Percentiles rank a stretch among this genome's conserved stretches.
These are phyloP conservation scores for Solanum chilense DNA, from an alignment of 257 asterid genomes.

Conservation along the genomic window DNA sequence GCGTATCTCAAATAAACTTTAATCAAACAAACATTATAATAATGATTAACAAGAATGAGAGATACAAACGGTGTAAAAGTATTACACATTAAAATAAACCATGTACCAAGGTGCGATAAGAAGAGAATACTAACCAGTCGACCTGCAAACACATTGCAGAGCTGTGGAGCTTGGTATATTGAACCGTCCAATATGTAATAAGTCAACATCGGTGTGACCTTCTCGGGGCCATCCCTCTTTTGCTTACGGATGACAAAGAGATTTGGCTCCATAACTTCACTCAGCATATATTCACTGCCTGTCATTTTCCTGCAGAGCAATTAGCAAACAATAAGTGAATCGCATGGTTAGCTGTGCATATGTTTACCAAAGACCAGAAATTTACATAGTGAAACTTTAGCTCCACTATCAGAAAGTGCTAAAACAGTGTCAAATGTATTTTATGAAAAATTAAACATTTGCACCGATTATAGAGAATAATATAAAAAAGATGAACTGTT, in stretches of 20 bases:
- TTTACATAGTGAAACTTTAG: not conserved
- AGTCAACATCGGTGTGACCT: slow-evolving; percentile 77
- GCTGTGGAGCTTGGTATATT: slow-evolving; percentile 92
- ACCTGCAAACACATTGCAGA: slow-evolving; percentile 80
- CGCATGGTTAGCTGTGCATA: not conserved
- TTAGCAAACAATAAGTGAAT: not conserved
- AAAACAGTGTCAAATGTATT: not conserved
- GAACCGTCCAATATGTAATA: slow-evolving; percentile 90
- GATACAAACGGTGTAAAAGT: not conserved
- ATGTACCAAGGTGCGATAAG: not conserved
- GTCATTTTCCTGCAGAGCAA: slow-evolving; percentile 71
- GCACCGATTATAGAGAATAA: not conserved
- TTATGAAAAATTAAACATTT: not conserved
- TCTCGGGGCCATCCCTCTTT: slow-evolving; percentile 95
- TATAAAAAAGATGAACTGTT: not conserved
- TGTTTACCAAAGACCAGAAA: not conserved
- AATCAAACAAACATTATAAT: not conserved
- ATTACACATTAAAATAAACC: not conserved
- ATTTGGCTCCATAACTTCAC: slow-evolving; percentile 91
- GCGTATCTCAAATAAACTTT: not conserved
- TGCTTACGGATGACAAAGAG: slow-evolving; percentile 78
- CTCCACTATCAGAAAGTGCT: not conserved
- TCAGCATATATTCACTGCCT: slow-evolving; percentile 60
- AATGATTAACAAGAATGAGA: not conserved
- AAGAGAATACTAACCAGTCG: slow-evolving; percentile 61